A percentile compares a stretch with the other conserved stretches of the same genome.
These are phyloP conservation scores for Psophocarpus tetragonolobus DNA, from an alignment of 306 rosid species.

Conservation along the genomic window DNA sequence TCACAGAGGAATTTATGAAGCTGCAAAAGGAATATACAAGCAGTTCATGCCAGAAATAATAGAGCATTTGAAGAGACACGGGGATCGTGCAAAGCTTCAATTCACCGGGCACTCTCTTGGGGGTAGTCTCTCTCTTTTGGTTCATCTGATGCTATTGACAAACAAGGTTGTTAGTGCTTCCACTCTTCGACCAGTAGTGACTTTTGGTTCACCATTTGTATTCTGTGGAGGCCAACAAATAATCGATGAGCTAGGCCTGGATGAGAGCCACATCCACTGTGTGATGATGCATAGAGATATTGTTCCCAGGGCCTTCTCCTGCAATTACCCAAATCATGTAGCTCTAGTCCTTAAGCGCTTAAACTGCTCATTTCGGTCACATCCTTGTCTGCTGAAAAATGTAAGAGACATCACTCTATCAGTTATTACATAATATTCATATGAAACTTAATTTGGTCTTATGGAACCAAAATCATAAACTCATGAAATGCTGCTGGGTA, in stretches of 20 bases:
- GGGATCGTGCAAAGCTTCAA: conserved; percentile 75
- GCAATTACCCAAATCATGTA: conserved; percentile 83
- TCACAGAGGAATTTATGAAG: conserved; percentile 96
- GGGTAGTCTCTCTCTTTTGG: conserved; percentile 89
- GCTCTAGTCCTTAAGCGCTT: conserved; percentile 74
- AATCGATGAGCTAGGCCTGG: conserved; percentile 62
- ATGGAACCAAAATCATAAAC: neutral
- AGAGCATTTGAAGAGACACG: conserved; percentile 65
- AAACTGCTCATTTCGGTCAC: conserved; percentile 65
- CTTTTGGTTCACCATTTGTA: conserved; percentile 93
- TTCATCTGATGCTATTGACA: conserved; percentile 76
- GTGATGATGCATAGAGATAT: conserved; percentile 97
- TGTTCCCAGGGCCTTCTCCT: conserved; percentile 96
- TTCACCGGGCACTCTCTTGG: conserved; percentile 96
- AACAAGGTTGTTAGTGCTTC: conserved; percentile 67
- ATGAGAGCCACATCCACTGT: conserved; percentile 64
- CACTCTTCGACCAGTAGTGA: conserved; percentile 71
- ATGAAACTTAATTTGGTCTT: neutral
- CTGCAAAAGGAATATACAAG: conserved; percentile 85
- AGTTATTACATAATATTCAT: neutral
- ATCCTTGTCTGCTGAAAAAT: conserved; percentile 72
- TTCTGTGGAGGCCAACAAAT: conserved; percentile 80
- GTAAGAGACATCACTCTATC: conserved; percentile 44
- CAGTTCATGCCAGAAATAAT: conserved; percentile 85
- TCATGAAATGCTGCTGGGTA: neutral